Evolutionary conservation across 495 filamentous ascomycete species (phyloP).

Genomic region (Podospora pseudocomata): DNA sequence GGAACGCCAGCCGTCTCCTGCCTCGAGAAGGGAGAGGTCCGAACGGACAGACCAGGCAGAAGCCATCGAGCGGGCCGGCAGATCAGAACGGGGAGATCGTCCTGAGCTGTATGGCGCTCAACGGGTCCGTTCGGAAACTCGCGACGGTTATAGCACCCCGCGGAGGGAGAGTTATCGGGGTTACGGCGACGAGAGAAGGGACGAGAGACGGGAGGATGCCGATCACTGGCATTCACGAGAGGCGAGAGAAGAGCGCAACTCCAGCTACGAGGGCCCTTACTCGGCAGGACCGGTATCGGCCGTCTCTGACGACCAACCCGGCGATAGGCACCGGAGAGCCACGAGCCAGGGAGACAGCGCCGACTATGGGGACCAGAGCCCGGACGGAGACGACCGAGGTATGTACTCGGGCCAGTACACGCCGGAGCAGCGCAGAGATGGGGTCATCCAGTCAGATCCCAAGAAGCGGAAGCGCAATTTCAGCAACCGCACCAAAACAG

Average conservation of each 20-base stretch:
- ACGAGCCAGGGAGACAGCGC: slow-evolving; percentile 38
- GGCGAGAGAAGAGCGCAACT: slow-evolving; percentile 39
- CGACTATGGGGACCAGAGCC: slow-evolving; percentile 47
- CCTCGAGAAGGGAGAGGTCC: slow-evolving; percentile 18
- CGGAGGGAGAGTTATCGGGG: slow-evolving; percentile 39
- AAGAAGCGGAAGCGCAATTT: slow-evolving; percentile 85
- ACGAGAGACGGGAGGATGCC: slow-evolving; percentile 34
- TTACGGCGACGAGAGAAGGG: slow-evolving; percentile 33
- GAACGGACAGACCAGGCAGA: slow-evolving; percentile 14
- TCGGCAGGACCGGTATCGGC: slow-evolving; percentile 40
- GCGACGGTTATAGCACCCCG: slow-evolving; percentile 39
- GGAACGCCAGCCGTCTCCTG: slow-evolving; percentile 29
- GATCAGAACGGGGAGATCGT: slow-evolving; percentile 16
- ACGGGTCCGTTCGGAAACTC: slow-evolving; percentile 36
- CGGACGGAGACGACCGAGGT: slow-evolving; percentile 44
- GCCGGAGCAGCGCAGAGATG: slow-evolving; percentile 46
- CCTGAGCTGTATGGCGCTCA: slow-evolving; percentile 31
- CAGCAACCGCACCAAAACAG: slow-evolving; percentile 95
- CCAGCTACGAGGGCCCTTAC: slow-evolving; percentile 42
- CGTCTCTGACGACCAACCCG: slow-evolving; percentile 45
- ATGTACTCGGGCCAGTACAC: slow-evolving; percentile 44
- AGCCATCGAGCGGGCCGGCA: slow-evolving; percentile 3
- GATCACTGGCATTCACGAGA: slow-evolving; percentile 46
- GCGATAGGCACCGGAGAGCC: slow-evolving; percentile 39
- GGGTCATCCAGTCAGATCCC: slow-evolving; percentile 61